phyloP scores from a whole-genome alignment of 2,329 filamentous ascomycete species.

The Pseudogymnoascus sp. region DNA sequence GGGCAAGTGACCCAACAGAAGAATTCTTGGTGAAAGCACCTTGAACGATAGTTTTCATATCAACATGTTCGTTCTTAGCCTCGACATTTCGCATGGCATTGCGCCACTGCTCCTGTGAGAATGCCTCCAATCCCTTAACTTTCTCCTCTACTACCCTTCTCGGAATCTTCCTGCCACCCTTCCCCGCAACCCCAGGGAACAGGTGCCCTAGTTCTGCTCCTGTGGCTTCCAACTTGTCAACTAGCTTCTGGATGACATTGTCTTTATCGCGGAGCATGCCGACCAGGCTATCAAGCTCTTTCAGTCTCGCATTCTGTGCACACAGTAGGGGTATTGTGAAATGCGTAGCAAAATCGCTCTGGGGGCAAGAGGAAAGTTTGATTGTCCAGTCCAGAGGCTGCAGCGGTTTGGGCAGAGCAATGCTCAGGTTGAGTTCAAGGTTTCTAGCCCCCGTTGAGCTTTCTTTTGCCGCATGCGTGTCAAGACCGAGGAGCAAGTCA shows the following conservation, averaged over 20 bases:
- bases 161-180: constrained; percentile 34
- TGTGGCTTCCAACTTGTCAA: constrained; percentile 46
- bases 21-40: neutral
- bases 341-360: constrained; percentile 34
- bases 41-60: neutral
- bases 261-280: constrained; percentile 45
- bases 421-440: constrained; percentile 48
- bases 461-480: constrained; percentile 32
- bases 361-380: constrained; percentile 37
- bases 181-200: constrained; percentile 38
- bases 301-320: constrained; percentile 36
- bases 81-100: neutral
- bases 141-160: constrained; percentile 28
- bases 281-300: constrained; percentile 38
- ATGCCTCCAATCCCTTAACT: constrained; percentile 41
- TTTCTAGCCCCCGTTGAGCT: constrained; percentile 28
- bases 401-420: constrained; percentile 55
- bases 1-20: neutral
- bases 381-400: constrained; percentile 60
- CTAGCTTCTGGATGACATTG: constrained; percentile 44
- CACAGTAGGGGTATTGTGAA: constrained; percentile 43
- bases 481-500: constrained; percentile 36
- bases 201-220: constrained; percentile 43
- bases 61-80: neutral
- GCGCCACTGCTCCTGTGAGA: constrained; percentile 32